Base-by-base conservation (phyloP, 31 red algal genomes). In the Endocladia muricata region DNA sequence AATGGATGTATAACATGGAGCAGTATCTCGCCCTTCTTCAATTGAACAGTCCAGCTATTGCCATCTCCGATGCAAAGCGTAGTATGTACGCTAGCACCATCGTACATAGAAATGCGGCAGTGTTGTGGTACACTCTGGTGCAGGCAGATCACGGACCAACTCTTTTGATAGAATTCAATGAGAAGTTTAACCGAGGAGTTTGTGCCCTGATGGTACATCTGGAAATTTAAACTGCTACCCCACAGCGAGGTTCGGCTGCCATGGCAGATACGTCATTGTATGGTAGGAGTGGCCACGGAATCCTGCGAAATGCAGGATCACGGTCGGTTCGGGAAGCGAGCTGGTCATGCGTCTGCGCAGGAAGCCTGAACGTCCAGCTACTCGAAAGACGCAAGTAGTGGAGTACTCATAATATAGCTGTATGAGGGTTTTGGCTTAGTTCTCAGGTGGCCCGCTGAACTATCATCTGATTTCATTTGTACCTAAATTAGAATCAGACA, bases 1-100 rank as follows among this genome's bases (percentile, higher is more conserved):
- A 11, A 15, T 61, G 58, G 58, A 8, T 61, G 58, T 61, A 61
- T 25, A 61, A 61, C 17, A 25, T 61, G 58, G 58, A 61, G 58
- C 58, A 61, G 58, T 61, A 61, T 28, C 28, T 61, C 8, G 58
- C 22, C 11, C 25, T 61, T 8, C 17, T 61, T 8, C 58, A 61
- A 61, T 25, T 62, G 11, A 49, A 19, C 44, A 49, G 19, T 19
- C 44, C 44, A 8, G 44, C 11, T 19, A 19, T 49, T 8, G 11
- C 8, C 11, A 8, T 49, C 11, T 13, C 44, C 19, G 44, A 49
- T 8, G 44, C 11, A 19, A 49, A 49, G 11, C 44, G 44, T 8
- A 49, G 8, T 19, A 8, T 49, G 11, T 49, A 49, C 44, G 44
- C 44, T 49, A 13, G 11, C 8, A 49, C 44, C 44, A 13, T 49